These are phyloP conservation scores for Fusarium camptoceras DNA, from an alignment of 2,329 filamentous ascomycete genomes.

Conservation along the genomic window DNA sequence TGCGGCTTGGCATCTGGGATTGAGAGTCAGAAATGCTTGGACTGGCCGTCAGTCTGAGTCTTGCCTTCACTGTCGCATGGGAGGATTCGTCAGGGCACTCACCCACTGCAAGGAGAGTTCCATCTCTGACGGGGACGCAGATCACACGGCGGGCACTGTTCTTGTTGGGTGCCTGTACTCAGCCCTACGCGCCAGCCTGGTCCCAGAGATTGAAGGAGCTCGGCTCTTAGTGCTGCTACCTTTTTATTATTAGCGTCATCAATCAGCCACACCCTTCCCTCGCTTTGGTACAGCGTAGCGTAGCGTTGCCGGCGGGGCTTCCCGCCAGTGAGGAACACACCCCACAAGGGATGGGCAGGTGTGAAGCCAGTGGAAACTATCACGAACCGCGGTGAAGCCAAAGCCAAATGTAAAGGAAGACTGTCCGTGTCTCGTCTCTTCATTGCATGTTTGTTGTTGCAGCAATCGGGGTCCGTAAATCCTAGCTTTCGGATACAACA, in stretches of 20 bases:
- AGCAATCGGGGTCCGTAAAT: not conserved
- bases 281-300: not conserved
- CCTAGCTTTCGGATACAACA: not conserved
- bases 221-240: conserved; percentile 37
- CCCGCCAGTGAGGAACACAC: conserved; percentile 42
- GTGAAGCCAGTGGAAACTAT: conserved; percentile 13
- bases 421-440: conserved; percentile 10
- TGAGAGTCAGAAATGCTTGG: conserved; percentile 16
- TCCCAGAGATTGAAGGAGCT: conserved; percentile 28
- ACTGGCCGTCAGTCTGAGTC: conserved; percentile 34
- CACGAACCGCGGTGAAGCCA: conserved; percentile 39
- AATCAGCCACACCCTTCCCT: conserved; percentile 44
- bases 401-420: not conserved
- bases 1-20: conserved; percentile 31
- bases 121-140: conserved; percentile 16
- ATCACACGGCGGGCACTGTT: conserved; percentile 2
- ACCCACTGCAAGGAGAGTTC: conserved; percentile 27
- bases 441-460: not conserved
- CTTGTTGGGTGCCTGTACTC: conserved; percentile 41
- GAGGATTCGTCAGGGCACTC: not conserved
- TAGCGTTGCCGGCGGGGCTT: conserved; percentile 32
- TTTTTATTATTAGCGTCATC: conserved; percentile 44
- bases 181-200: conserved; percentile 45
- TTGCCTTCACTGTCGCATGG: conserved; percentile 18
- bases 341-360: conserved; percentile 20